Base-by-base conservation (phyloP, 306 rosid species). In the Sindora glabra region DNA sequence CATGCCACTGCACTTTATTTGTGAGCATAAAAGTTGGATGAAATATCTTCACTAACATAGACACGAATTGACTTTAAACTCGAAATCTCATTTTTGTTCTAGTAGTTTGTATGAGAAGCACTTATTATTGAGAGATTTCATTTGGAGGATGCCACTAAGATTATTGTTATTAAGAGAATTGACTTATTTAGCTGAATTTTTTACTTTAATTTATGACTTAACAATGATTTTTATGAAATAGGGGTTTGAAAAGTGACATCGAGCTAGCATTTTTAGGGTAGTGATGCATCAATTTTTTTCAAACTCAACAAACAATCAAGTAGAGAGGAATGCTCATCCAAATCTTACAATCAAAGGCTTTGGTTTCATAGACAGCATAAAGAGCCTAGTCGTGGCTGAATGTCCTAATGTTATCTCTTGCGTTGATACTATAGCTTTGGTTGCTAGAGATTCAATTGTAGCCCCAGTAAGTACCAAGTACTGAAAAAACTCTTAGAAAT, bases 391-490 rank as follows among this genome's bases (percentile, higher is more conserved):
- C 44, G 98, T 88, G 59, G 95, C 88, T 46, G 84, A 79, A 75
- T 91, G 98, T 45, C 92, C 96, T 27, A 83, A 86, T 59, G 67
- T 81, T 2, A 96, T 91, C n/a, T 91, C 98, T 14, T 91, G 98
- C 52, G 96, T 92, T 21, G 96, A 91, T 61, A 53, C 71, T 6
- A 10, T 91, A 51, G 30, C 92, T 73, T 55, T 91, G 76, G 86
- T 76, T 26, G 63, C 96, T 4, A 85, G 98, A 78, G 98, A 91
- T 58, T 72, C 96, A 9, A 56, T 91, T 68, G 88, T 78, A 6
- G 65, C 56, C 39, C 88, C 84, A 6, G 98, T 91, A 73, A n/a
- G n/a, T n/a, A n/a, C n/a, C n/a, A n/a, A 80, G 86, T 8, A 71
- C 70, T 50, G 32, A 4, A 53, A n/a, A 54, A 56, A 15, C 11